A percentile compares a stretch with the other conserved stretches of the same genome.
These are phyloP conservation scores for Penicillium maclennaniae DNA, from an alignment of 495 filamentous ascomycete genomes.

Conservation along the genomic window DNA sequence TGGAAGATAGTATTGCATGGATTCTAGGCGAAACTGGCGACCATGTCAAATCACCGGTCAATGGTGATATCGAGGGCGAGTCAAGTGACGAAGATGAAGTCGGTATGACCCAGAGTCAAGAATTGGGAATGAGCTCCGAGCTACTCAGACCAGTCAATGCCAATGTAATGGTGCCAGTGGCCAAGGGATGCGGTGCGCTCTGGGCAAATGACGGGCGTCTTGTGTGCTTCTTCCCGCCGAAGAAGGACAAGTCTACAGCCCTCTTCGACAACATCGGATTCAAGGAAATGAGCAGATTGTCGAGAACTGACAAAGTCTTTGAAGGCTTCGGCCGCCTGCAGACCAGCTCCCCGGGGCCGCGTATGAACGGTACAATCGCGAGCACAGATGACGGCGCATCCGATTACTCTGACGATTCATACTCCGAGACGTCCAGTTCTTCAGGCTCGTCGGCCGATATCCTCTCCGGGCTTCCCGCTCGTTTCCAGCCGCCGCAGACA, in stretches of 20 bases:
- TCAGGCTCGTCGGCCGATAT: conserved; percentile 67
- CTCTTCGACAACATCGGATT: conserved; percentile 60
- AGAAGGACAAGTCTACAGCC: conserved; percentile 65
- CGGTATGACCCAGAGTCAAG: conserved; percentile 47
- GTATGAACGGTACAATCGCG: conserved; percentile 43
- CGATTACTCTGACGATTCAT: conserved; percentile 62
- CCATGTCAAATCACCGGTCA: conserved; percentile 46
- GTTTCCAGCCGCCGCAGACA: conserved; percentile 50
- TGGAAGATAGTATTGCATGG: conserved; percentile 69
- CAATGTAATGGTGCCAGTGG: conserved; percentile 72
- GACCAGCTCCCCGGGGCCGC: conserved; percentile 51
- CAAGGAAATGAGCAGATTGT: conserved; percentile 54
- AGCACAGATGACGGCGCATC: conserved; percentile 50
- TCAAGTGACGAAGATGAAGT: conserved; percentile 89
- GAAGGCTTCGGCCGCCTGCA: conserved; percentile 82
- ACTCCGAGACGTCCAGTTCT: conserved; percentile 64
- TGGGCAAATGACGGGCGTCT: conserved; percentile 77
- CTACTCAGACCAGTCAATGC: conserved; percentile 56
- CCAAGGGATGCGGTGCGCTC: conserved; percentile 67
- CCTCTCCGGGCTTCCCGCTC: conserved; percentile 40
- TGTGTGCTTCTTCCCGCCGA: conserved; percentile 83
- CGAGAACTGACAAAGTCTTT: conserved; percentile 67
- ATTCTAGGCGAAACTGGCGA: conserved; percentile 50
- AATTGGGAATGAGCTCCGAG: conserved; percentile 53
- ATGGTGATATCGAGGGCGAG: conserved; percentile 59